phyloP scores from a whole-genome alignment of 768 basidiomycete species.

The Hygrocybe punicea region DNA sequence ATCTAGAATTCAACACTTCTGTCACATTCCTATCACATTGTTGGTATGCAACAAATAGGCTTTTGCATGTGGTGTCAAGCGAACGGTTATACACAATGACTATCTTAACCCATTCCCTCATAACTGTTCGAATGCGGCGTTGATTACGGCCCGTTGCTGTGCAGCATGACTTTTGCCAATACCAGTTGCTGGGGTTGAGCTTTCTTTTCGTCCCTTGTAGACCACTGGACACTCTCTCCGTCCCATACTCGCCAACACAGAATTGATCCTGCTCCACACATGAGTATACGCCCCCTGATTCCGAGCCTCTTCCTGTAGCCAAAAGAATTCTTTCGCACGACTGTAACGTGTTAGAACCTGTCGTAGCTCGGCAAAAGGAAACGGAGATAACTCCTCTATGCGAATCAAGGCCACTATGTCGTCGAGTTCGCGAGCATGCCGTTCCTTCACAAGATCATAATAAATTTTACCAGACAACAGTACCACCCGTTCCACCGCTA shows the following conservation, averaged over 20 bases:
- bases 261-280: conserved; percentile 54
- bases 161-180: conserved; percentile 62
- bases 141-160: conserved; percentile 63
- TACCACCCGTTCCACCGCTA: conserved; percentile 59
- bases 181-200: conserved; percentile 74
- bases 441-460: conserved; percentile 78
- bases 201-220: conserved; percentile 68
- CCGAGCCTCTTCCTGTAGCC: conserved; percentile 84
- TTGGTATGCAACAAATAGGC: too few species aligned
- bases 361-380: conserved; percentile 65
- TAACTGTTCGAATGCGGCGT: conserved; percentile 56
- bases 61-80: too few species aligned
- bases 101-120: too few species aligned
- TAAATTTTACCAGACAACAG: conserved; percentile 81
- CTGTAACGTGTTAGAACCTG: conserved; percentile 47
- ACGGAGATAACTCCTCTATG: conserved; percentile 84
- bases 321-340: conserved; percentile 44
- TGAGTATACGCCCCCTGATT: conserved; percentile 84
- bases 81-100: too few species aligned
- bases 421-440: conserved; percentile 47
- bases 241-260: conserved; percentile 45
- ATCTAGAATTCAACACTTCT: too few species aligned
- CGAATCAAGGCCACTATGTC: conserved; percentile 64
- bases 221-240: conserved; percentile 30
- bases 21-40: too few species aligned